Evolutionary conservation across 352 stramenopile species (phyloP).

Genomic region (Aphanomyces stellatus): DNA sequence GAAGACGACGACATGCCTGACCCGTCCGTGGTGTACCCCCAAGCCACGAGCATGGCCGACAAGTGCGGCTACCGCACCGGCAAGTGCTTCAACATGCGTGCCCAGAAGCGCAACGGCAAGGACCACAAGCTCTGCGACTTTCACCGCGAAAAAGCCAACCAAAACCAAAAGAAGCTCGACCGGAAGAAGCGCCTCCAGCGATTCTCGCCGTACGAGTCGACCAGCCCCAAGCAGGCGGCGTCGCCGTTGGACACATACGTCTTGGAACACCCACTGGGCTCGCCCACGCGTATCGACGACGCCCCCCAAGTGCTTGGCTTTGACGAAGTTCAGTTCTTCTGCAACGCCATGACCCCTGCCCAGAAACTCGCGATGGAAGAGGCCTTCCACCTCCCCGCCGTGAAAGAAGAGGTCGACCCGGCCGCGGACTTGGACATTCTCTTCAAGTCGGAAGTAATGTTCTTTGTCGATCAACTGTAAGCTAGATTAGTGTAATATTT

Average conservation of each 20-base stretch:
- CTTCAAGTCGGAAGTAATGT: constrained; percentile 13
- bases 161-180: constrained; percentile 82
- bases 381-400: too few species aligned
- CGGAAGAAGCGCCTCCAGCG: constrained; percentile 73
- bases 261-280: constrained; percentile 21
- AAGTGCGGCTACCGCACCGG: constrained; percentile 67
- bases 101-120: constrained; percentile 74
- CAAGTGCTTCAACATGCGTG: constrained; percentile 74
- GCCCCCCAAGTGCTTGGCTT: constrained; percentile 44
- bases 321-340: constrained; percentile 73
- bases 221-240: background rate
- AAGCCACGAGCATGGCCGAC: constrained; percentile 9
- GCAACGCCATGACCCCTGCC: constrained; percentile 68
- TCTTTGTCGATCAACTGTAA: constrained; percentile 14
- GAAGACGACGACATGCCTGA: constrained; percentile 2
- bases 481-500: constrained; percentile 1
- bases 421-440: background rate
- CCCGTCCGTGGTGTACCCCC: background rate
- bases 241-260: background rate
- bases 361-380: background rate
- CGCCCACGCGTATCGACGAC: constrained; percentile 56
- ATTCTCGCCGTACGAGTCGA: constrained; percentile 35
- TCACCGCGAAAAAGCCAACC: constrained; percentile 73
- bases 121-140: constrained; percentile 81
- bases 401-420: background rate